phyloP scores from a whole-genome alignment of 1,284 basidiomycete genomes.

The Rhodotorula mucilaginosa region DNA sequence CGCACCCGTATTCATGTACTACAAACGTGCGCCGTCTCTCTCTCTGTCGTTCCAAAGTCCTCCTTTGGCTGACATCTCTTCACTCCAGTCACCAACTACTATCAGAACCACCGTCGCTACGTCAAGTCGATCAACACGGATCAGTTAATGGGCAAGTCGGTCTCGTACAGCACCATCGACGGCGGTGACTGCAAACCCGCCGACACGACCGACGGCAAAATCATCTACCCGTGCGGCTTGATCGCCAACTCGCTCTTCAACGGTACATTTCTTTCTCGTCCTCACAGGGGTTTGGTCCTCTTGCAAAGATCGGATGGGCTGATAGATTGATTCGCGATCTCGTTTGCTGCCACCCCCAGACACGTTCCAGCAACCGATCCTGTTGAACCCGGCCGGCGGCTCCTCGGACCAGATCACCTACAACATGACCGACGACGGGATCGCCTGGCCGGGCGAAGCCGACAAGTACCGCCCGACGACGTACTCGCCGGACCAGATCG shows the following conservation, averaged over 20 bases:
- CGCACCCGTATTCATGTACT: slow-evolving; percentile 85
- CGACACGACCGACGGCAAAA: slow-evolving; percentile 57
- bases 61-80: background rate
- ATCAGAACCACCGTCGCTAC: slow-evolving; percentile 97
- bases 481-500: slow-evolving; percentile 59
- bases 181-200: slow-evolving; percentile 87
- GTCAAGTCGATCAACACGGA: slow-evolving; percentile 84
- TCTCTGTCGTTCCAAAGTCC: no score
- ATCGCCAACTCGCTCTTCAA: slow-evolving; percentile 99
- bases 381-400: slow-evolving; percentile 58
- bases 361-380: slow-evolving; percentile 67
- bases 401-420: slow-evolving; percentile 56
- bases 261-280: slow-evolving; percentile 54
- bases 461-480: slow-evolving; percentile 69
- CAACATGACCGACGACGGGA: slow-evolving; percentile 72
- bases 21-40: slow-evolving; percentile 72
- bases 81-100: slow-evolving; percentile 56
- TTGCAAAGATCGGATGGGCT: no score
- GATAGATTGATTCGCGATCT: background rate
- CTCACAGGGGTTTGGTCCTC: no score
- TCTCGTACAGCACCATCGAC: slow-evolving; percentile 59
- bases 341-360: slow-evolving; percentile 55
- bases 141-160: slow-evolving; percentile 77
- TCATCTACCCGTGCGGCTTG: slow-evolving; percentile 90
- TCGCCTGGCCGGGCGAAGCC: slow-evolving; percentile 90